phyloP scores from a whole-genome alignment of 208 protist species.

The Trypanosoma grayi region DNA sequence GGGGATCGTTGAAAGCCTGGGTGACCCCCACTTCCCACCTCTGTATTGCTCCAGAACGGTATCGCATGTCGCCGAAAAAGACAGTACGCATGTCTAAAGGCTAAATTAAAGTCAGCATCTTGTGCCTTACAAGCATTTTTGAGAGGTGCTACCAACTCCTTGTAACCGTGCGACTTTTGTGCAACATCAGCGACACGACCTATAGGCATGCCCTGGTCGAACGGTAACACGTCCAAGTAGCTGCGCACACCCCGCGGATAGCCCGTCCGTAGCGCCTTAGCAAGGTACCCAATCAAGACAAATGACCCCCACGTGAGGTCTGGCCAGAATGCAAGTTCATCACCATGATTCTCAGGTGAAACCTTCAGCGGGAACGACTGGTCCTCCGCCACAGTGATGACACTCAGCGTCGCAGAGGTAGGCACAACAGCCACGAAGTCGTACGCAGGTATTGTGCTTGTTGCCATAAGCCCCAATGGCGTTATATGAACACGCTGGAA shows the following conservation, averaged over 20 bases:
- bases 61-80: slow-evolving; percentile 84
- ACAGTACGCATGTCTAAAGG: slow-evolving; percentile 80
- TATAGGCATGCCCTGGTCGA: slow-evolving; percentile 74
- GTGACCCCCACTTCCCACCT: slow-evolving; percentile 53
- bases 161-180: slow-evolving; percentile 65
- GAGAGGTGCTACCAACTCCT: slow-evolving; percentile 50
- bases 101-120: slow-evolving; percentile 59
- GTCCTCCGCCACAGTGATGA: slow-evolving; percentile 63
- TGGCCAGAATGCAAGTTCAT: slow-evolving; percentile 73
- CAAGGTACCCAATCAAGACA: slow-evolving; percentile 66
- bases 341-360: slow-evolving; percentile 55
- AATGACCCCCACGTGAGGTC: slow-evolving; percentile 79
- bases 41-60: slow-evolving; percentile 75
- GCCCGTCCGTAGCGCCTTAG: slow-evolving; percentile 62
- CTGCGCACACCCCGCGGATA: slow-evolving; percentile 69
- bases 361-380: slow-evolving; percentile 63
- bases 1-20: slow-evolving; percentile 69
- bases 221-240: slow-evolving; percentile 82
- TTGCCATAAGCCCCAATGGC: slow-evolving; percentile 68
- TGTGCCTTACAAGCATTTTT: slow-evolving; percentile 53
- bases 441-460: slow-evolving; percentile 74
- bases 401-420: slow-evolving; percentile 69
- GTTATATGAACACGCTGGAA: slow-evolving; percentile 88
- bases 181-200: slow-evolving; percentile 59
- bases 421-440: slow-evolving; percentile 87